Evolutionary conservation across 192 early-diverging fungal species (phyloP), one percentile per base, ranked within the genome.

Genomic region (Diversispora eburnea): DNA sequence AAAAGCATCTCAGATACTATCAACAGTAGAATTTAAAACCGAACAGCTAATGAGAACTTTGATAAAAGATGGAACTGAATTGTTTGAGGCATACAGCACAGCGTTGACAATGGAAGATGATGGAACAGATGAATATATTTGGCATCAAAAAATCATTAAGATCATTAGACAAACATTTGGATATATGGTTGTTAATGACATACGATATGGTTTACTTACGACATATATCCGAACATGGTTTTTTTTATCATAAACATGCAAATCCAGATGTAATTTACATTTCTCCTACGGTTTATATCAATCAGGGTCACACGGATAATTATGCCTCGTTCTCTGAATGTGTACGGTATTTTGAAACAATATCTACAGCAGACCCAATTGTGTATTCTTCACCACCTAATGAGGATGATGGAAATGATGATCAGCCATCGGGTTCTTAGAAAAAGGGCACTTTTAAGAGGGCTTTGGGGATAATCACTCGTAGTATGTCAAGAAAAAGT

Each of bases 251-350:
- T n/a, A n/a, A 41, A 10, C 15, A 0, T 55, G n/a, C 61, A 48
- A 22, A 68, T 25, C 41, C 19, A 15, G 41, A 59, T 52, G 67
- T 68, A 48, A 19, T 75, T 46, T 19, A 42, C 19, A 70, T 75
- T 22, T 78, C 77, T 0, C 77, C 73, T 12, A 62, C 68, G 17
- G 66, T 78, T 42, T 15, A n/a, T 42, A 46, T 51, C 62, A 20
- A 60, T 48, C n/a, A 67, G 65, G 19, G 15, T 3, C 65, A 67
- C 43, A 67, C 65, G 48, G 12, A 12, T 49, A 49, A 25, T 67
- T 22, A 49, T 20, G 43, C 65, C 20, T 67, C 65, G 41, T 67
- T 67, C 20, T 67, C 15, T 15, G 65, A 67, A 43, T 62, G 0
- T 41, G 0, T 62, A 25, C 22, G 22, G 2, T 67, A 49, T 67